Base-by-base conservation (phyloP, 176 grass and related monocot species). In the Musa itinerans region DNA sequence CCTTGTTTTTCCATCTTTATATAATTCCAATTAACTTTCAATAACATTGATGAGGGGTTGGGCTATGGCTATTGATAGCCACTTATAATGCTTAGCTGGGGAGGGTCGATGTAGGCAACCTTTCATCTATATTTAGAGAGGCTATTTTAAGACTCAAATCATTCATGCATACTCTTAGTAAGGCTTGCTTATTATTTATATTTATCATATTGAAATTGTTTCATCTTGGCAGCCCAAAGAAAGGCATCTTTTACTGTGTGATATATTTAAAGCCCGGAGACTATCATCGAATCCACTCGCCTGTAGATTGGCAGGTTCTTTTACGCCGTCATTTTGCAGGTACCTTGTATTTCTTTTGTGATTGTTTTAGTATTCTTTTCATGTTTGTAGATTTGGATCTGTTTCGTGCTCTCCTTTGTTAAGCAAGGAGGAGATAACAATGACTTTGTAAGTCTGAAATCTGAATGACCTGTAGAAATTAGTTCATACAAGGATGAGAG, bases 261-360 rank as follows among this genome's bases (percentile, higher is more conserved):
- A 87, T 96, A 79, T 96, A 96, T 84, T 78, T 96, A 83, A 80
- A 89, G 29, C 92, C 92, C 75, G 92, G 89, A 77, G 89, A 92
- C 71, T 92, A 92, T 76, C 89, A 92, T 83, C 78, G 78, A 80
- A 74, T 96, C 24, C 92, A 96, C 68, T 92, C 92, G 9, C 92
- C 87, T 56, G 78, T 83, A 78, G 89, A 92, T 80, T 96, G 92
- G 84, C 68, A 65, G 78, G 81, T 96, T 72, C 83, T 89, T 56
- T 77, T 68, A 77, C 84, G 89, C 26, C 85, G 86, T 1, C 92
- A 96, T 89, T 96, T 96, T 76, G 73, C 86, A 81, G 92, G 92
- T 92, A 64, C 82, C 25, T 26, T 78, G n/a, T 58, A 51, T 69
- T 64, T 61, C 19, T 77, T 74, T 69, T 78, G 10, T 76, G 48